phyloP scores from a whole-genome alignment of 192 early-diverging fungal genomes.

The Backusella mclennaniae region DNA sequence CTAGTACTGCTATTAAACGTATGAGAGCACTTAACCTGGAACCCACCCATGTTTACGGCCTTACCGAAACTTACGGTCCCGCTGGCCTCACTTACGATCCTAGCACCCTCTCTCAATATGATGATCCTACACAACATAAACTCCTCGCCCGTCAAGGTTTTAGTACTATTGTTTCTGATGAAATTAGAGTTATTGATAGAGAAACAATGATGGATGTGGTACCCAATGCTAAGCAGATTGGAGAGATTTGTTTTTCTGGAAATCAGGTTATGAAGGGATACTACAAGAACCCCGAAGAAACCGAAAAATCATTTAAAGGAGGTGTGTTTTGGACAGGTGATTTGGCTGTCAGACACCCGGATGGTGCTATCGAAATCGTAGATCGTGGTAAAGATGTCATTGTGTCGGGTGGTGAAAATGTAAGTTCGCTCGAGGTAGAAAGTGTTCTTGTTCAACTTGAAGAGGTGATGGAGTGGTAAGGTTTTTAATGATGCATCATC shows the following conservation, averaged over 20 bases:
- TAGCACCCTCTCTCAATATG: conserved; percentile 27
- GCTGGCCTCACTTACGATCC: conserved; percentile 40
- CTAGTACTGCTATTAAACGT: conserved; percentile 44
- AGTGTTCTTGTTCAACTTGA: conserved; percentile 45
- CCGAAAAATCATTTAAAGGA: conserved; percentile 50
- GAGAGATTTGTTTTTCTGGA: conserved; percentile 56
- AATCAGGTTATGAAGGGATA: conserved; percentile 59
- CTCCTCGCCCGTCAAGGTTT: conserved; percentile 54
- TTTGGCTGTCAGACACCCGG: conserved; percentile 56
- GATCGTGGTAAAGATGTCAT: conserved; percentile 65
- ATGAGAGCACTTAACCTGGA: conserved; percentile 52
- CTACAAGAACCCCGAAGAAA: conserved; percentile 51
- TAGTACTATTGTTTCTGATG: conserved; percentile 48
- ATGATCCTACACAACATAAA: conserved; percentile 31
- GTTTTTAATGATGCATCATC: no score
- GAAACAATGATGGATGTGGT: conserved; percentile 43
- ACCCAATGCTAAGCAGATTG: conserved; percentile 49
- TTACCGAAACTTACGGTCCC: conserved; percentile 62
- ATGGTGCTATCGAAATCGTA: conserved; percentile 58
- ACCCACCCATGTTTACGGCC: conserved; percentile 60
- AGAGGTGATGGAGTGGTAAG: conserved; percentile 49
- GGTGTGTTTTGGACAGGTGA: conserved; percentile 63
- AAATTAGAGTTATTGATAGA: conserved; percentile 47
- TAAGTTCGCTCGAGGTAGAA: conserved; percentile 58
- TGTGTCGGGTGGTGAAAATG: conserved; percentile 62